A percentile compares a stretch with the other conserved stretches of the same genome.
Evolutionary conservation across 164 flowering plant genomes (phyloP).

Genomic region (Sedum album): DNA sequence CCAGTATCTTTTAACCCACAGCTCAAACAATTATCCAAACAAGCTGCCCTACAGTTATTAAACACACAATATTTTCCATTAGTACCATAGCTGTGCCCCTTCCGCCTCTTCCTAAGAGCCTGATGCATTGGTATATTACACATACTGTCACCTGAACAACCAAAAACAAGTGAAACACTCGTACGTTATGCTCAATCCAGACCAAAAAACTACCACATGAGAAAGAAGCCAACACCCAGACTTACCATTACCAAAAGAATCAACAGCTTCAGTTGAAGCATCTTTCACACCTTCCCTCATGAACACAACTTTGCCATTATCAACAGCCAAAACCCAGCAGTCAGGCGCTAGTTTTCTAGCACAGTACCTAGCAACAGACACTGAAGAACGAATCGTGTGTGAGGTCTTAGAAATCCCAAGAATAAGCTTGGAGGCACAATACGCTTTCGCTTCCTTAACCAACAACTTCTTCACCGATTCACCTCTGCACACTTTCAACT

Average conservation of each 20-base stretch:
- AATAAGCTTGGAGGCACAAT: slow-evolving; percentile 27
- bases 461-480: slow-evolving; percentile 21
- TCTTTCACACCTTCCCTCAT: slow-evolving; percentile 20
- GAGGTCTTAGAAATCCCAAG: slow-evolving; percentile 32
- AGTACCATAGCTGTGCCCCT: background rate
- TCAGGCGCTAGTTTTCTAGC: slow-evolving; percentile 33
- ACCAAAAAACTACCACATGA: background rate
- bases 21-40: background rate
- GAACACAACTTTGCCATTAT: slow-evolving; percentile 42
- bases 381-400: slow-evolving; percentile 32
- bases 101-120: background rate
- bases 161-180: no score
- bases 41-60: slow-evolving; percentile 2
- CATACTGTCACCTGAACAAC: background rate
- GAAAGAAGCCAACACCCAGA: background rate
- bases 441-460: slow-evolving; percentile 27
- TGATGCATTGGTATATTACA: slow-evolving; percentile 3
- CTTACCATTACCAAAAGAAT: slow-evolving; percentile 11
- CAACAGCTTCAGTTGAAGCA: background rate
- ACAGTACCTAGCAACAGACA: slow-evolving; percentile 49
- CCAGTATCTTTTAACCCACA: background rate
- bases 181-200: background rate
- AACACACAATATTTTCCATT: background rate
- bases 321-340: slow-evolving; percentile 36
- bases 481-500: slow-evolving; percentile 40